A percentile compares a stretch with the other conserved stretches of the same genome.
Conservation (phyloP, 78 protist species). For the Polysphondylium violaceum region DNA sequence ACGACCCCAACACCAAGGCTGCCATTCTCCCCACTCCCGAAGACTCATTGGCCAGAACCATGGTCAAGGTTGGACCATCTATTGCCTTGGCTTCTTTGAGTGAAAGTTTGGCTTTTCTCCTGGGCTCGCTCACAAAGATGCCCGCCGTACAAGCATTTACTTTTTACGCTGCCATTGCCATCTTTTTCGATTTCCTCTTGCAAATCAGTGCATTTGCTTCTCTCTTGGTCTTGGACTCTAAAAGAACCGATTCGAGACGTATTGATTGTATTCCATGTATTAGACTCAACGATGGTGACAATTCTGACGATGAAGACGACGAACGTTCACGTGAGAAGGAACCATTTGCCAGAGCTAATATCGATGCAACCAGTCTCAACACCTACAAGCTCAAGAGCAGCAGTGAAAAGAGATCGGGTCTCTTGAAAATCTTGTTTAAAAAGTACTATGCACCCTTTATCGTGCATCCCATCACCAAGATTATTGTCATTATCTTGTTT, state of each 20-base stretch:
- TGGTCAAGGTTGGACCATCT: slow-evolving; percentile 82
- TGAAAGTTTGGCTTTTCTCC: slow-evolving; percentile 87
- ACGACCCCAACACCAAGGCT: neutral
- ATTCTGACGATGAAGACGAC: slow-evolving; percentile 66
- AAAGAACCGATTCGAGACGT: slow-evolving; percentile 60
- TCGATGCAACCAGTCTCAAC: neutral
- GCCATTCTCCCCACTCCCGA: slow-evolving; percentile 24
- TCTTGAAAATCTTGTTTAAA: slow-evolving; percentile 29
- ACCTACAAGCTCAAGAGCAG: neutral
- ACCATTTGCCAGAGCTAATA: slow-evolving; percentile 25
- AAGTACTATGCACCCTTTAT: slow-evolving; percentile 64
- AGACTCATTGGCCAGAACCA: slow-evolving; percentile 67
- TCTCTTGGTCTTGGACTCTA: slow-evolving; percentile 77
- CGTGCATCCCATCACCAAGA: slow-evolving; percentile 42
- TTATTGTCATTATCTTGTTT: slow-evolving; percentile 20
- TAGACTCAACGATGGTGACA: slow-evolving; percentile 28
- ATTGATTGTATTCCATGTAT: slow-evolving; percentile 84
- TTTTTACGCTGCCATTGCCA: slow-evolving; percentile 82
- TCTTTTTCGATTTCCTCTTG: slow-evolving; percentile 80
- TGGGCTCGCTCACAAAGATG: slow-evolving; percentile 88
- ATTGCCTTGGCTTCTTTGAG: slow-evolving; percentile 86
- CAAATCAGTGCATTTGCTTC: slow-evolving; percentile 84
- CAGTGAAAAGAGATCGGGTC: slow-evolving; percentile 23
- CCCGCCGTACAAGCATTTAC: slow-evolving; percentile 90
- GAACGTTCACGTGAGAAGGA: neutral